These are phyloP conservation scores for Epichloe sp. DNA, from an alignment of 2,329 filamentous ascomycete genomes.

Conservation along the genomic window DNA sequence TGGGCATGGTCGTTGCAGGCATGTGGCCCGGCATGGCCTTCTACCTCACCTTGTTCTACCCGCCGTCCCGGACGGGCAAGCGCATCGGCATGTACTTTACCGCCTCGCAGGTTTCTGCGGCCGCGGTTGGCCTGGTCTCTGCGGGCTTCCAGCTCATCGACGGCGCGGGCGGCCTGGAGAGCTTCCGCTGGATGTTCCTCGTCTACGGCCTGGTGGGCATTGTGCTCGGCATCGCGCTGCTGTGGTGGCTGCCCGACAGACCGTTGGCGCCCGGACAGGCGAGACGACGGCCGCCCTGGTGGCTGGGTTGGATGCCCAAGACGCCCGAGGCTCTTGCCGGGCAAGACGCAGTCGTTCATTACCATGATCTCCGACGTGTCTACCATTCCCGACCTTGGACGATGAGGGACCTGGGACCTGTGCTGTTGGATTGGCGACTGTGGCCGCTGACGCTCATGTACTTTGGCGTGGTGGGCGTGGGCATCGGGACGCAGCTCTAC, in stretches of 20 bases:
- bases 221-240: slow-evolving; percentile 54
- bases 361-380: slow-evolving; percentile 66
- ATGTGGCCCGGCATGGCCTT: slow-evolving; percentile 96
- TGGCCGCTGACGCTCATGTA: slow-evolving; percentile 87
- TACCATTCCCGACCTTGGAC: slow-evolving; percentile 68
- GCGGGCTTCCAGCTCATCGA: slow-evolving; percentile 91
- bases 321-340: slow-evolving; percentile 60
- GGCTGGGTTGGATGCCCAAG: slow-evolving; percentile 53
- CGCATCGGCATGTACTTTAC: slow-evolving; percentile 85
- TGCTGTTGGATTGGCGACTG: slow-evolving; percentile 74
- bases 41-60: slow-evolving; percentile 85
- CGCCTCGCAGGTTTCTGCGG: slow-evolving; percentile 75
- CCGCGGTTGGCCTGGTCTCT: slow-evolving; percentile 78
- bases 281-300: slow-evolving; percentile 32
- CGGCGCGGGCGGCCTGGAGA: slow-evolving; percentile 58
- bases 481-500: slow-evolving; percentile 81
- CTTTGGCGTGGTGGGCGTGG: slow-evolving; percentile 85
- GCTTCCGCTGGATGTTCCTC: slow-evolving; percentile 88
- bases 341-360: slow-evolving; percentile 69
- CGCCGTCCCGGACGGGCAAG: slow-evolving; percentile 73
- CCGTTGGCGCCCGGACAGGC: slow-evolving; percentile 60
- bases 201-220: slow-evolving; percentile 69
- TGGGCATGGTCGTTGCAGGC: slow-evolving; percentile 78
- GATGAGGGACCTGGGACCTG: slow-evolving; percentile 52
- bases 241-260: slow-evolving; percentile 87